Evolutionary conservation across 495 filamentous ascomycete species (phyloP).

Genomic region (Melanomma pulvis-pyrius): DNA sequence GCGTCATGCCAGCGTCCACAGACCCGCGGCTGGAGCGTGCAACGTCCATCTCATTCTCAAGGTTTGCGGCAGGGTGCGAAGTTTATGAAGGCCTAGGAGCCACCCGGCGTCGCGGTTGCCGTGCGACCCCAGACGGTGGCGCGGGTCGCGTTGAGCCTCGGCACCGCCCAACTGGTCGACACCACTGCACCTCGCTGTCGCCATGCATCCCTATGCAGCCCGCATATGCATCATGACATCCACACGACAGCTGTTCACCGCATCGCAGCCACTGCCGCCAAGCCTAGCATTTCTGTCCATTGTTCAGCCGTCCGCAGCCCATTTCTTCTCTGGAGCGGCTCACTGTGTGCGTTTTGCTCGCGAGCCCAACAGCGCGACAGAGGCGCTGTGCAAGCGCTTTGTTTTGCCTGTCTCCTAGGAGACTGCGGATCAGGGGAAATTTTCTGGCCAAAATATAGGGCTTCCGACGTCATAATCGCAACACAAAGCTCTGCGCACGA

Average conservation of each 20-base stretch:
- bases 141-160: constrained; percentile 5
- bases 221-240: constrained; percentile 28
- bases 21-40: background rate
- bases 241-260: constrained; percentile 32
- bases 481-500: constrained; percentile 2
- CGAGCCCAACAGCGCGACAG: background rate
- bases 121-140: constrained; percentile 10
- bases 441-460: background rate
- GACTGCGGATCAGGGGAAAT: background rate
- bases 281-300: background rate
- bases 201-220: constrained; percentile 1
- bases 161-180: constrained; percentile 1
- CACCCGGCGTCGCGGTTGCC: constrained; percentile 5
- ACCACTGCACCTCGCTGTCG: background rate
- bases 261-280: background rate
- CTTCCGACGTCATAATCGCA: constrained; percentile 13
- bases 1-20: background rate
- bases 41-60: background rate
- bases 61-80: background rate
- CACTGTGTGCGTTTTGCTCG: background rate
- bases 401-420: constrained; percentile 5
- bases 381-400: constrained; percentile 1
- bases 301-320: background rate
- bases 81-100: constrained; percentile 13
- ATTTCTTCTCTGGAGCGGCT: background rate